A percentile compares a stretch with the other conserved stretches of the same genome.
These are phyloP conservation scores for Solanum corneliomulleri DNA, from an alignment of 257 asterid species.

Conservation along the genomic window DNA sequence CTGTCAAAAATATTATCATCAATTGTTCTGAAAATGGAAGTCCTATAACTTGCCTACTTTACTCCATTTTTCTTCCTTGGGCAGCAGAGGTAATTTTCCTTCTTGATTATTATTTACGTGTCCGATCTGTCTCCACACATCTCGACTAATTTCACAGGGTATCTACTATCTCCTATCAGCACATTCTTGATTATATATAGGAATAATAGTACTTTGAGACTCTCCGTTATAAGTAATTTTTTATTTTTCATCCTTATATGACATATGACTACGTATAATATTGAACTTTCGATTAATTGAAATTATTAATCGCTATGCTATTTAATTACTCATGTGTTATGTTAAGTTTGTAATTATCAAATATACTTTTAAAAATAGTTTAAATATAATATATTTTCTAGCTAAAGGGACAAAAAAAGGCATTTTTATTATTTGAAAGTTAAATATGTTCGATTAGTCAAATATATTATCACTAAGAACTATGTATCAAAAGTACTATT, in stretches of 20 bases:
- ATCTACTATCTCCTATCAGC: fast-evolving
- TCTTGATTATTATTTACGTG: neutral
- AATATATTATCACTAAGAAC: neutral
- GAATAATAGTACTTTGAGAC: neutral
- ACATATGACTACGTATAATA: neutral
- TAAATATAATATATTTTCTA: neutral
- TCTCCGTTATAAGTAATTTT: neutral
- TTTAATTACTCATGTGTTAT: neutral
- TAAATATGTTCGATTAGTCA: neutral
- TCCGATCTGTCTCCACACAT: neutral
- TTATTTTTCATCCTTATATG: neutral
- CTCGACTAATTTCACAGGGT: neutral
- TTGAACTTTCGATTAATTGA: neutral
- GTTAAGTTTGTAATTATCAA: neutral
- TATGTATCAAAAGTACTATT: neutral
- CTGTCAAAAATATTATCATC: constrained; percentile 8
- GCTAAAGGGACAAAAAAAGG: neutral
- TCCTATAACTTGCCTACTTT: constrained; percentile 13
- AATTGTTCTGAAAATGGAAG: neutral
- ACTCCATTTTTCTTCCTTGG: constrained; percentile 20
- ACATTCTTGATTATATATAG: neutral
- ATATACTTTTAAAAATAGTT: neutral
- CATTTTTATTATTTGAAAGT: neutral
- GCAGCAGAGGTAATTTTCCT: constrained; percentile 6
- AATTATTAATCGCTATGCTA: neutral